These are phyloP conservation scores for Hygrophila difformis DNA, from an alignment of 257 asterid genomes.

Conservation along the genomic window DNA sequence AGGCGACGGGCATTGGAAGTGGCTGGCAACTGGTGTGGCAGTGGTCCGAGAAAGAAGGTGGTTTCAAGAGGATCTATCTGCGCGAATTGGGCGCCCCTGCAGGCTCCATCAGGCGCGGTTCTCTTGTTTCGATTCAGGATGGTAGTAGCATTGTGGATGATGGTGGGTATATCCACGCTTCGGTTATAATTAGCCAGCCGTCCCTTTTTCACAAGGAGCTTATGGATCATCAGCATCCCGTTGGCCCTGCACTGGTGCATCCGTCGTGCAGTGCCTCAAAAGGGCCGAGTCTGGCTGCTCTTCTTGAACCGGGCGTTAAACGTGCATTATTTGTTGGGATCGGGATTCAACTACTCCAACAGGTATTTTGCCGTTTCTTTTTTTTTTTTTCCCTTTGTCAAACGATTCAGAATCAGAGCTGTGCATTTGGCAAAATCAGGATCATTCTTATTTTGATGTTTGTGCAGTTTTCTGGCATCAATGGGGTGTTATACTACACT, in stretches of 20 bases:
- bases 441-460: not conserved
- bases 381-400: too few species aligned
- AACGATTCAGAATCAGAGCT: too few species aligned
- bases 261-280: conserved; percentile 35
- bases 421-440: not conserved
- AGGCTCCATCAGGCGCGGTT: conserved; percentile 39
- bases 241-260: conserved; percentile 49
- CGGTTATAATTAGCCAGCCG: conserved; percentile 48
- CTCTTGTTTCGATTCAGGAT: conserved; percentile 33
- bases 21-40: conserved; percentile 64
- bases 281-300: conserved; percentile 35
- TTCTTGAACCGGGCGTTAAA: conserved; percentile 54
- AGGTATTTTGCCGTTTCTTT: conserved; percentile 25
- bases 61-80: conserved; percentile 42
- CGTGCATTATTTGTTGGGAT: conserved; percentile 46
- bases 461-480: conserved; percentile 85
- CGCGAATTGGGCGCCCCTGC: conserved; percentile 34
- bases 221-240: conserved; percentile 32
- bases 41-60: conserved; percentile 18
- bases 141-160: conserved; percentile 29
- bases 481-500: conserved; percentile 88
- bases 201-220: conserved; percentile 42
- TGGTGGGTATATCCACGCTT: conserved; percentile 39
- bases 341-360: conserved; percentile 49
- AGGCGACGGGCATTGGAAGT: conserved; percentile 45